Base-by-base conservation (phyloP, 2,329 filamentous ascomycete genomes). In the Paramyrothecium roridum region DNA sequence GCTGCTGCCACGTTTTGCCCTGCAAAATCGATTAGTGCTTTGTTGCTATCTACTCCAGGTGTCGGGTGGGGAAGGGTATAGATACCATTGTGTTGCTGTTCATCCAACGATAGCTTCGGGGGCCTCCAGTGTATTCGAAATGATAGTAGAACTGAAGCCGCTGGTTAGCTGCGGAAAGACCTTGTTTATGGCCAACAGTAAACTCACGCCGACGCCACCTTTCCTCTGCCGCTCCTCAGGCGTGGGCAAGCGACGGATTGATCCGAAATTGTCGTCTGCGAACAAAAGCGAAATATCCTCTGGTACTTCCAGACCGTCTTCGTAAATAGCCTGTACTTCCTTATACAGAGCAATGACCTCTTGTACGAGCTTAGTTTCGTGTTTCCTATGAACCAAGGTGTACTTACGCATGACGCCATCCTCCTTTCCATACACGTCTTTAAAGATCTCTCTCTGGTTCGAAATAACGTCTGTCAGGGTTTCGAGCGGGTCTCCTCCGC, bases 271-370 rank as follows among this genome's bases (percentile, higher is more conserved):
- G 63, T 86, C 84, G 62, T 86, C 83, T 0, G 82, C 76, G 75
- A 82, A 86, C 3, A 86, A 71, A 13, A 86, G 69, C 1, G 81
- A 86, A 17, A 86, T 77, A 62, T 85, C 78, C 33, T 86, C 83
- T 0, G 83, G 81, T 3, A 61, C 54, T 1, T 73, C 69, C 64
- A 86, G 76, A 10, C 83, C 83, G 13, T 76, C 75, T 54, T 84
- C 80, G 56, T 81, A 85, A 60, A 86, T 84, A 8, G 78, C 77
- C 55, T 81, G 79, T 1, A 87, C 82, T 61, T 87, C 83, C 57
- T 84, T 85, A 66, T 86, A 87, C 56, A 86, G 65, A 56, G 82
- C 83, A 80, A 82, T 85, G 67, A 84, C 76, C 64, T 86, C 82
- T n/a, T 79, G 8, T 10, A 10, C 26, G 6, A 10, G 26, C 6